A percentile compares a stretch with the other conserved stretches of the same genome.
These are phyloP conservation scores for Collybiopsis luxurians DNA, from an alignment of 768 basidiomycete species.

Conservation along the genomic window DNA sequence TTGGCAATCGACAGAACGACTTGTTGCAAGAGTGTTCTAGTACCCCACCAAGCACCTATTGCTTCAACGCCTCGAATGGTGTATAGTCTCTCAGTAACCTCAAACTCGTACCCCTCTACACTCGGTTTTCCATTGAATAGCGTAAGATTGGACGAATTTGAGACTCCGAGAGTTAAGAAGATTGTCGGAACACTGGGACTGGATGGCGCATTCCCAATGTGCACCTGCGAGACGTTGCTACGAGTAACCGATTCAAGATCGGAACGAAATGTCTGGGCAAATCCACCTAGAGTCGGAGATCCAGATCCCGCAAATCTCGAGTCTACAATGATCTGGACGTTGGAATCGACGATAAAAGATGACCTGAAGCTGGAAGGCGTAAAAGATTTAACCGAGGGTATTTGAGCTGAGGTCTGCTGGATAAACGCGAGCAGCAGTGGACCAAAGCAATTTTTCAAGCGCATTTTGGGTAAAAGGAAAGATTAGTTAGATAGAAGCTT, in stretches of 20 bases:
- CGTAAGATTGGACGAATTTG: constrained; percentile 19
- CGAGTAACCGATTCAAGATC: constrained; percentile 31
- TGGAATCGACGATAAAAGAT: constrained; percentile 26
- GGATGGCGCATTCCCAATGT: background rate
- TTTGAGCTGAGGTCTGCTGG: constrained; percentile 21
- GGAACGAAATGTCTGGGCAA: constrained; percentile 33
- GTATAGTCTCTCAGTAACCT: constrained; percentile 24
- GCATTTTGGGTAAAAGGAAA: too few relatives aligned
- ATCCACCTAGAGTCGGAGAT: constrained; percentile 29
- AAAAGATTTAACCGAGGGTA: constrained; percentile 36
- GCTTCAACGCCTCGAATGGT: constrained; percentile 30
- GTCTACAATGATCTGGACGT: constrained; percentile 35
- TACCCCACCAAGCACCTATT: constrained; percentile 44
- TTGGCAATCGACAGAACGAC: constrained; percentile 23
- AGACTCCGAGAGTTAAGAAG: constrained; percentile 26
- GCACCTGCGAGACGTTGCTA: constrained; percentile 17
- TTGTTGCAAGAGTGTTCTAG: constrained; percentile 40
- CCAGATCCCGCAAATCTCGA: constrained; percentile 19
- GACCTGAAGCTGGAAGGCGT: constrained; percentile 10
- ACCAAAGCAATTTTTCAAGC: too few relatives aligned
- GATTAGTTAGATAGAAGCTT: too few relatives aligned
- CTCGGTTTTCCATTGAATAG: constrained; percentile 35
- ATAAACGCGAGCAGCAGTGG: background rate
- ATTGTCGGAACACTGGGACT: constrained; percentile 17
- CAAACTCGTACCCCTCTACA: constrained; percentile 37